These are phyloP conservation scores for Leptographium galeiforme DNA, from an alignment of 2,329 filamentous ascomycete genomes.

Conservation along the genomic window DNA sequence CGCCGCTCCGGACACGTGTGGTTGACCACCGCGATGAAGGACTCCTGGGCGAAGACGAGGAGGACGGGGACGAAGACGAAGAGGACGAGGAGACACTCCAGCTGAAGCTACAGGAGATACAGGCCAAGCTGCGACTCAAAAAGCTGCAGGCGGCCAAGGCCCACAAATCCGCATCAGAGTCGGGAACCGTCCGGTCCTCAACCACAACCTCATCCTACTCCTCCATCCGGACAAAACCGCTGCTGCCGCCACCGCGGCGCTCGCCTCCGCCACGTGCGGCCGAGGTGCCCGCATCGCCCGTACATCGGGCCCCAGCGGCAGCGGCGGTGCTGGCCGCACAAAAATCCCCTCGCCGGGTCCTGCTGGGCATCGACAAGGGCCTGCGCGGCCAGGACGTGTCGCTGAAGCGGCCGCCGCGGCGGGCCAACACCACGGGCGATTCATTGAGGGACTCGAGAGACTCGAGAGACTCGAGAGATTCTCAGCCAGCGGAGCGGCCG, in stretches of 20 bases:
- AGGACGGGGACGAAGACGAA: slow-evolving; percentile 39
- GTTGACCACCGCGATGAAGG: slow-evolving; percentile 14
- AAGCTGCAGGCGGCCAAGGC: slow-evolving; percentile 57
- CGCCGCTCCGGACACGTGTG: slow-evolving; percentile 38
- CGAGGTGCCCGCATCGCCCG: slow-evolving; percentile 64
- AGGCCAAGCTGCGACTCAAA: slow-evolving; percentile 78
- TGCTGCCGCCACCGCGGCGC: background rate
- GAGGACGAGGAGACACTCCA: slow-evolving; percentile 85
- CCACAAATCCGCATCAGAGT: slow-evolving; percentile 4
- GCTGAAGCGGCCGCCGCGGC: slow-evolving; percentile 53
- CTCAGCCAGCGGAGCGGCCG: slow-evolving; percentile 19
- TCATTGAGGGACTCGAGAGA: slow-evolving; percentile 21
- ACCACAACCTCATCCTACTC: background rate
- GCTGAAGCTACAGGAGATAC: slow-evolving; percentile 74
- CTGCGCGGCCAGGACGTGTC: slow-evolving; percentile 71
- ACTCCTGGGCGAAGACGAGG: slow-evolving; percentile 15
- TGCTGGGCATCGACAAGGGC: slow-evolving; percentile 84
- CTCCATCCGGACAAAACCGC: background rate
- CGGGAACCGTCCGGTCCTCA: background rate
- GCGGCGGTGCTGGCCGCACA: slow-evolving; percentile 28
- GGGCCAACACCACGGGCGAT: background rate
- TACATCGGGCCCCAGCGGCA: slow-evolving; percentile 38
- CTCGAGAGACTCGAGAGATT: slow-evolving; percentile 21
- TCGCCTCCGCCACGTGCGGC: slow-evolving; percentile 23
- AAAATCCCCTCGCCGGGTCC: slow-evolving; percentile 64